Evolutionary conservation across 352 stramenopile species (phyloP).

Genomic region (Blastocystis sp.): DNA sequence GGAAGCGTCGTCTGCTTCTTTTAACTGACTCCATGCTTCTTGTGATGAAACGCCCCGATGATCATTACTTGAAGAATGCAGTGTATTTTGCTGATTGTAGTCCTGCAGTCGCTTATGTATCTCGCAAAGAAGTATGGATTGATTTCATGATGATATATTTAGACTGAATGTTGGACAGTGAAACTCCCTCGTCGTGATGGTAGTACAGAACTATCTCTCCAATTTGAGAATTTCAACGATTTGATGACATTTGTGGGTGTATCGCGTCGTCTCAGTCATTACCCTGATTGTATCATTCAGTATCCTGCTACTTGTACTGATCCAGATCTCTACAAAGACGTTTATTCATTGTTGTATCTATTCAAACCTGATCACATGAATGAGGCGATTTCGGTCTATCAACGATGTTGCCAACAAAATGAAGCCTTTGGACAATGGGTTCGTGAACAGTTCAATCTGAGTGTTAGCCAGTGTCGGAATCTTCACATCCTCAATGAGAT

Average conservation of each 20-base stretch:
- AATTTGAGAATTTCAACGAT: conserved; percentile 47
- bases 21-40: conserved; percentile 38
- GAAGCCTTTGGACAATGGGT: not conserved
- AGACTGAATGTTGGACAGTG: not conserved
- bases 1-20: conserved; percentile 34
- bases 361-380: not conserved
- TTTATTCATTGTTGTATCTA: conserved; percentile 27
- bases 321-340: conserved; percentile 13
- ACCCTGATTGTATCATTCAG: not conserved
- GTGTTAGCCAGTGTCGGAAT: conserved; percentile 17
- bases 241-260: conserved; percentile 39
- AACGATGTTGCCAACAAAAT: not conserved
- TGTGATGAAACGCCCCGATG: conserved; percentile 47
- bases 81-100: not conserved
- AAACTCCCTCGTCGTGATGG: not conserved
- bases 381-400: not conserved
- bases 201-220: not conserved
- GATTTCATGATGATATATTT: not conserved
- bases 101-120: not conserved
- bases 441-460: not conserved
- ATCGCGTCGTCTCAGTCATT: not conserved
- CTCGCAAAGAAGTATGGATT: conserved; percentile 14
- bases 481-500: conserved; percentile 31
- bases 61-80: conserved; percentile 57
- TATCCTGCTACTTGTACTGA: not conserved